Percentiles rank a stretch among this genome's conserved stretches.
Conservation (phyloP, 2,329 filamentous ascomycete genomes). For the Phialocephala sp. region DNA sequence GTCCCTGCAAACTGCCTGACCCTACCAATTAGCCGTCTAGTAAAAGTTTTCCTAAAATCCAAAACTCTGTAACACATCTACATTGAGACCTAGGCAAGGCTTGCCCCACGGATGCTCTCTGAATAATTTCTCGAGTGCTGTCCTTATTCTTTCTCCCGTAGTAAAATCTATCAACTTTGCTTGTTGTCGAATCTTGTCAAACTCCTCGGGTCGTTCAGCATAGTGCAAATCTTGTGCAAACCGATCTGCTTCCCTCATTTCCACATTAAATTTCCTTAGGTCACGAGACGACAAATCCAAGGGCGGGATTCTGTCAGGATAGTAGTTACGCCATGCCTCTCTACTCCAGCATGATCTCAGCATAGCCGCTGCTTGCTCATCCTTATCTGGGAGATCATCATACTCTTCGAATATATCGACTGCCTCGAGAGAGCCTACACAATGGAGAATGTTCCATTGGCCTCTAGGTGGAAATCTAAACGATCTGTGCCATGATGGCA, state of each 20-base stretch:
- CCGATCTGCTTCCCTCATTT: background rate
- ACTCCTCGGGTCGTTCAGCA: background rate
- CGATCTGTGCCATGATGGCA: background rate
- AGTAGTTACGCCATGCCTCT: conserved; percentile 1
- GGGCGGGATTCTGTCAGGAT: background rate
- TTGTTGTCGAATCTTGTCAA: background rate
- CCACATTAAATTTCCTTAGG: background rate
- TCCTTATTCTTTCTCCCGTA: background rate
- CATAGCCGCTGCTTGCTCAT: background rate
- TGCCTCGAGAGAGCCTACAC: too few species aligned
- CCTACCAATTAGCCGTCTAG: too few species aligned
- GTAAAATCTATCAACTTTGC: background rate
- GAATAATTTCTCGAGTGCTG: background rate
- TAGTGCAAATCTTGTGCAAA: background rate
- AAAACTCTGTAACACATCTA: background rate
- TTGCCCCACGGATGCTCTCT: background rate
- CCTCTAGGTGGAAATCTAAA: background rate
- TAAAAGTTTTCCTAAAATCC: background rate
- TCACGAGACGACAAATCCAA: background rate
- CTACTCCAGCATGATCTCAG: conserved; percentile 2
- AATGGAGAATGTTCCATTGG: background rate
- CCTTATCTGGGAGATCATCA: background rate
- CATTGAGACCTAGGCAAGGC: background rate
- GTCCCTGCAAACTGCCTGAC: too few species aligned
- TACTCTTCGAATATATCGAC: background rate